Evolutionary conservation across 345 rosid genomes (phyloP).

Genomic region (Xanthoceras sorbifolium): DNA sequence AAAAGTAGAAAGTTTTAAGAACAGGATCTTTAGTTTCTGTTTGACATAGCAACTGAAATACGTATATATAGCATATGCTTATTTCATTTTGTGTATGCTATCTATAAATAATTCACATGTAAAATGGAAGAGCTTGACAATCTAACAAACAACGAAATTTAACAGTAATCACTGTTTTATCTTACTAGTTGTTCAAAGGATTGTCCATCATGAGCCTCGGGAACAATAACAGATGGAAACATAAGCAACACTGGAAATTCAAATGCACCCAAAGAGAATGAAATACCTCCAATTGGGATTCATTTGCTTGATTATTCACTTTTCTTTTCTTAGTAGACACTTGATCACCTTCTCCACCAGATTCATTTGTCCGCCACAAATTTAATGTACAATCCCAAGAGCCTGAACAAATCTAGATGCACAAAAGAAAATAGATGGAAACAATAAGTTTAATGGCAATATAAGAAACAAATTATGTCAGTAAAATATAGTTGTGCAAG

Average conservation of each 20-base stretch:
- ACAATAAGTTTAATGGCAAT: constrained; percentile 6
- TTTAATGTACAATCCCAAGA: constrained; percentile 94
- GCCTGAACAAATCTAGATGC: constrained; percentile 77
- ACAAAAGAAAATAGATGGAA: constrained; percentile 19
- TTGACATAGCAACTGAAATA: background rate
- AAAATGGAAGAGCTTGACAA: background rate
- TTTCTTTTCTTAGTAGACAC: constrained; percentile 85
- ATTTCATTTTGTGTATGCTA: background rate
- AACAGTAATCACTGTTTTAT: background rate
- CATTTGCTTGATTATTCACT: constrained; percentile 58
- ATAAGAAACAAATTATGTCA: background rate
- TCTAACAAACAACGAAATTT: background rate
- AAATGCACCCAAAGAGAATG: constrained; percentile 9
- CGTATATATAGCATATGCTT: background rate
- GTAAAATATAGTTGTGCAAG: background rate
- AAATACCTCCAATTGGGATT: constrained; percentile 77
- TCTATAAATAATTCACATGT: background rate
- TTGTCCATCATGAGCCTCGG: background rate
- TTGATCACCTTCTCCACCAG: constrained; percentile 49
- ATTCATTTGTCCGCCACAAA: constrained; percentile 66
- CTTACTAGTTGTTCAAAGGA: background rate
- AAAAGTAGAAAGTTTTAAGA: background rate
- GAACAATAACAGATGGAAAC: background rate
- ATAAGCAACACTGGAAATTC: constrained; percentile 7
- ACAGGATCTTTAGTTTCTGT: background rate